Percentiles rank a stretch among this genome's conserved stretches.
Evolutionary conservation across 805 yeast genomes (phyloP).

Genomic region (Candida silvicultrix): DNA sequence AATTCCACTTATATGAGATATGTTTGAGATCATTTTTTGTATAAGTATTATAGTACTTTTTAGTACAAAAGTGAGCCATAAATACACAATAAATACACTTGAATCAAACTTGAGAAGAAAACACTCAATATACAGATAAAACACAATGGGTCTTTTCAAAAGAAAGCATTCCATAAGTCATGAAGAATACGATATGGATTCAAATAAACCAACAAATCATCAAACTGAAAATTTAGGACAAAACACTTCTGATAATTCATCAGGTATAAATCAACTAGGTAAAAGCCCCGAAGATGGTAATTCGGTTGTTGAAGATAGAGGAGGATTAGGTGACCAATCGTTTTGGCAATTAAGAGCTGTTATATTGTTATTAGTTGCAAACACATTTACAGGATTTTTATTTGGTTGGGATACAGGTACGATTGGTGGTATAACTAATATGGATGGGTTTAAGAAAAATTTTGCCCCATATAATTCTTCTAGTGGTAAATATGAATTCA

Average conservation of each 20-base stretch:
- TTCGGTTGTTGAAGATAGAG: not conserved
- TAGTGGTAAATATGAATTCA: conserved; percentile 33
- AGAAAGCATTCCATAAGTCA: not conserved
- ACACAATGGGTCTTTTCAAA: not conserved
- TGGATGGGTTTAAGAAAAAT: conserved; percentile 45
- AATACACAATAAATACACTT: not conserved
- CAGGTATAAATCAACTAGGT: not conserved
- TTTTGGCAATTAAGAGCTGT: not conserved
- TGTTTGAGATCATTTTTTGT: no score
- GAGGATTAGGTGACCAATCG: not conserved
- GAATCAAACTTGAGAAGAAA: not conserved
- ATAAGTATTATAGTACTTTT: not conserved
- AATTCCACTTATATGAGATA: not conserved
- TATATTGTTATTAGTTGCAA: conserved; percentile 23
- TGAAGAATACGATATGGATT: not conserved
- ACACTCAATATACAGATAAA: not conserved
- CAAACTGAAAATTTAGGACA: not conserved
- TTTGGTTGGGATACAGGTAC: conserved; percentile 81
- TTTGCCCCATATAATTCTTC: conserved; percentile 39
- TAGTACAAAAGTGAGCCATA: not conserved
- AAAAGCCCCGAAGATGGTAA: not conserved
- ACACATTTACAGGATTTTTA: conserved; percentile 65
- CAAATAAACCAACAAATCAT: not conserved
- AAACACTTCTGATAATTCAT: not conserved
- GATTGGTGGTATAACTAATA: conserved; percentile 63